phyloP scores from a whole-genome alignment of 2,329 filamentous ascomycete genomes.

The Calonectria crousiana region DNA sequence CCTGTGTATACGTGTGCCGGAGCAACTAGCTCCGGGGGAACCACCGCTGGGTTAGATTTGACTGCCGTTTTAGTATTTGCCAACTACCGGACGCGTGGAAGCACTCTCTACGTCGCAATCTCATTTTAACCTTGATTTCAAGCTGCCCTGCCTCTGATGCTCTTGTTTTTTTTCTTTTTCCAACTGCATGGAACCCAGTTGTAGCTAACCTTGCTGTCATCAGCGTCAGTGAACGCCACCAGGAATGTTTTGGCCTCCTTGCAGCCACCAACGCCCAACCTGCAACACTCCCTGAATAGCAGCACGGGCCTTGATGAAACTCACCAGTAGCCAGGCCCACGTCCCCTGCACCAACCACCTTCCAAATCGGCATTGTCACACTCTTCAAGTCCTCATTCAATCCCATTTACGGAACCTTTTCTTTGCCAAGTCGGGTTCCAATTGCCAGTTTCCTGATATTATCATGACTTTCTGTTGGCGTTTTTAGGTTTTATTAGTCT shows the following conservation, averaged over 20 bases:
- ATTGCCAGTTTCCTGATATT: background rate
- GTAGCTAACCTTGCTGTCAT: background rate
- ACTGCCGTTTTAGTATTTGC: background rate
- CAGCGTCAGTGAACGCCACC: background rate
- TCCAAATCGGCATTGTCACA: background rate
- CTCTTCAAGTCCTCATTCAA: background rate
- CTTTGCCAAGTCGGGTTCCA: background rate
- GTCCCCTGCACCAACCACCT: background rate
- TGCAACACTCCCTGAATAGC: background rate
- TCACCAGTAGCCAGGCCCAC: background rate
- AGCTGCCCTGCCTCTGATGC: background rate
- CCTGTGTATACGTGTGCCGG: background rate
- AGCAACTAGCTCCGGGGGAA: background rate
- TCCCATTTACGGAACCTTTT: background rate
- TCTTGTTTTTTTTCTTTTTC: background rate
- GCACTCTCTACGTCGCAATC: background rate
- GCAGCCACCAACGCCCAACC: background rate
- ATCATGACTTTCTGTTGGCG: background rate
- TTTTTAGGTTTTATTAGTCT: background rate
- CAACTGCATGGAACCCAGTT: background rate
- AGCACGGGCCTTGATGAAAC: conserved; percentile 7
- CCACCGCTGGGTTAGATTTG: conserved; percentile 6
- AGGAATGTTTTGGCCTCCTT: background rate
- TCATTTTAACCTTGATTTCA: conserved; percentile 2
- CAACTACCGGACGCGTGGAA: background rate